Evolutionary conservation across 2,329 filamentous ascomycete genomes (phyloP), one percentile per base, ranked within the genome.

Genomic region (Ascochyta fabae): DNA sequence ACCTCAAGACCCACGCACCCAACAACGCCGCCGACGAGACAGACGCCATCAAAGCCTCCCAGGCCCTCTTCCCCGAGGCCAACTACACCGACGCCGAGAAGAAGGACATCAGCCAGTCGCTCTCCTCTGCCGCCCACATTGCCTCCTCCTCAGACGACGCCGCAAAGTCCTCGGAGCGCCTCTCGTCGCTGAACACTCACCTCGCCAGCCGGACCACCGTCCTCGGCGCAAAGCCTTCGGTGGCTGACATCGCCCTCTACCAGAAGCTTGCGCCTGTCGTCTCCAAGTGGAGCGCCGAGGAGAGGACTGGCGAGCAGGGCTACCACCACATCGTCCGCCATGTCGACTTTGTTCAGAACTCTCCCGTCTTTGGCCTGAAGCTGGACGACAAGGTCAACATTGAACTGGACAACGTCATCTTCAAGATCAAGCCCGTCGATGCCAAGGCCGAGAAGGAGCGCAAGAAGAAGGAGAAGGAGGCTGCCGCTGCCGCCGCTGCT

Each of bases 371-470:
- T 60, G 88, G 83, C 16, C 82, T 96, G 57, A 84, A 85, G 59
- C 79, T 96, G 62, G 81, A 83, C 58, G 87, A 95, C 72, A 96
- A 95, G 83, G 79, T 97, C 69, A 79, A 80, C 64, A 85, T 98
- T 65, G 88, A 97, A 75, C 80, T 86, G 46, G 87, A 92, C 68
- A 89, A 93, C 67, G 85, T 98, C 56, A 84, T 91, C 61, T 93
- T 92, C 75, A 88, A 93, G 68, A 94, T 95, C 80, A 94, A 94
- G 66, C 90, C 90, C 19, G 86, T 94, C 59, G 92, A 96, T 65
- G 87, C 90, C 68, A 96, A 96, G 83, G 92, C 92, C 53, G 94
- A 97, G 83, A 97, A 97, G 83, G 93, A 97, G 84, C 87, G 89
- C 43, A 86, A 94, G 78, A 97, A 96, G 88, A 96, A 96, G 83